Base-by-base conservation (phyloP, 805 yeast genomes). In the Teunomyces barrocoloradensis region DNA sequence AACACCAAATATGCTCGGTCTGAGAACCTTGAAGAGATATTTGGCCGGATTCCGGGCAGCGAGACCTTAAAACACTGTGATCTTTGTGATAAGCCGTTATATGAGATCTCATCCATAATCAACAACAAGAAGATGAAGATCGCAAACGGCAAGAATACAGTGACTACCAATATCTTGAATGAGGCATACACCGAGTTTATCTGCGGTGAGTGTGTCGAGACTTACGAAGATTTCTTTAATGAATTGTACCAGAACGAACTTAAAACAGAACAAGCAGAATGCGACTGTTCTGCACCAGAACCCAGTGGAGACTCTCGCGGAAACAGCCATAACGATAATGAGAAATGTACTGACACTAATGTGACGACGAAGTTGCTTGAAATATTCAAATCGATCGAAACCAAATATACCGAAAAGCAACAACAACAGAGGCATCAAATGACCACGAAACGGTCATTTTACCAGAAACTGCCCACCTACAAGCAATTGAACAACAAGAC, bases 71-170 rank as follows among this genome's bases (percentile, higher is more conserved):
- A 74, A 50, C 65, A 78, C 56, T 85, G 92, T 58, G 80, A 83
- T n/a, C 67, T 85, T 10, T 85, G 92, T 61, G 88, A 84, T 33
- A 78, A 75, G 45, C 87, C 89, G 12, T 60, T 85, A 25, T 85
- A 84, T 60, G 89, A 85, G 48, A 61, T 73, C 53, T 82, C 61
- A 68, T 85, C 69, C 10, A 54, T 68, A 15, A 59, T 70, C 44
- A 60, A 61, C 45, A 59, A 52, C 49, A 53, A 58, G 43, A 53
- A 47, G 46, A 28, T 36, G 42, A 52, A 50, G 42, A 47, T 42
- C 12, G 33, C 49, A 5, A 23, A 29, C 11, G 25, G 33, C 27
- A 28, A 6, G 2, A 27, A n/a, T n/a, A 17, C n/a, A 3, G 11
- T 13, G 11, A 56, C 69, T 12, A 51, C 56, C 2, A 23, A 37